These are phyloP conservation scores for Medicago truncatula DNA, from an alignment of 306 rosid genomes.

Conservation along the genomic window MtrunA17r5.0-ANR NC_053045.1:58783001-58783500, in stretches of 20 bases:
- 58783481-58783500: not conserved
- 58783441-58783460: no score
- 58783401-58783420: not conserved
- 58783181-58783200: not conserved
- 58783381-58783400: not conserved
- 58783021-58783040: not conserved
- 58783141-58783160: slow-evolving; percentile 11
- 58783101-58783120: slow-evolving; percentile 1
- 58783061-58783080: slow-evolving; percentile 49
- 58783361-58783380: not conserved
- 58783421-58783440: no score
- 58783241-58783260: not conserved
- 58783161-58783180: not conserved
- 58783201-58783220: no score
- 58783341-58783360: not conserved
- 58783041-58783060: slow-evolving; percentile 30
- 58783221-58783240: no score
- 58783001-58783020: slow-evolving; percentile 23
- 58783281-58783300: not conserved
- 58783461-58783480: not conserved
- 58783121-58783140: not conserved
- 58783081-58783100: slow-evolving; percentile 24
- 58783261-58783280: not conserved
- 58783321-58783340: not conserved
- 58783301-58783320: not conserved